Evolutionary conservation across 2,329 filamentous ascomycete species (phyloP).

Genomic region (Chaetomium sp.): DNA sequence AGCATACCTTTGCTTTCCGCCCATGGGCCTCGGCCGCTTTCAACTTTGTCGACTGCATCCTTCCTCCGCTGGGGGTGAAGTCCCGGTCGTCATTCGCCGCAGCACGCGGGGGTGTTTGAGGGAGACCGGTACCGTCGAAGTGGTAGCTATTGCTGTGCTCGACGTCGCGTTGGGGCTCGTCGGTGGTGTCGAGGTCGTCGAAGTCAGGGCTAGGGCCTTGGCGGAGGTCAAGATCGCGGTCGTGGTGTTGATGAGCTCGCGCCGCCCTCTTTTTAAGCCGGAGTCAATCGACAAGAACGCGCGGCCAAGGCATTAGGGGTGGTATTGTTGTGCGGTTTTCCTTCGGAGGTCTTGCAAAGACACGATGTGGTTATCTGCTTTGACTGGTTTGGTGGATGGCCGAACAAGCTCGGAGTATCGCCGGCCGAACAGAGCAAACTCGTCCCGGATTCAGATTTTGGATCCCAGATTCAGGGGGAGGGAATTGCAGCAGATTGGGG

Average conservation of each 20-base stretch:
- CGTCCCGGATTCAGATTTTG: too few species aligned
- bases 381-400: too few species aligned
- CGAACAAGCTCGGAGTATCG: neutral
- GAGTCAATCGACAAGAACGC: conserved; percentile 1
- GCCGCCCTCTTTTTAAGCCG: neutral
- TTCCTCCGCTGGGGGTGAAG: conserved; percentile 26
- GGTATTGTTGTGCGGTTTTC: too few species aligned
- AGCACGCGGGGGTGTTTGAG: too few species aligned
- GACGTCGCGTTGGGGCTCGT: too few species aligned
- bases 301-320: conserved; percentile 1
- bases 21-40: conserved; percentile 49
- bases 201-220: too few species aligned
- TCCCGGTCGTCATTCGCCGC: conserved; percentile 21
- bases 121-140: too few species aligned
- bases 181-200: too few species aligned
- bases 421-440: neutral
- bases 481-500: neutral
- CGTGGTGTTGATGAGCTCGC: neutral
- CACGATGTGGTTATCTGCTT: too few species aligned
- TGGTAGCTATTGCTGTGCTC: too few species aligned
- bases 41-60: conserved; percentile 49
- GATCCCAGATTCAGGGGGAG: neutral
- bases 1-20: conserved; percentile 53
- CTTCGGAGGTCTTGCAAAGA: too few species aligned
- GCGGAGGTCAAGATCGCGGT: neutral